These are phyloP conservation scores for Populus pruinosa DNA, from an alignment of 345 rosid species.

Conservation along the genomic window DNA sequence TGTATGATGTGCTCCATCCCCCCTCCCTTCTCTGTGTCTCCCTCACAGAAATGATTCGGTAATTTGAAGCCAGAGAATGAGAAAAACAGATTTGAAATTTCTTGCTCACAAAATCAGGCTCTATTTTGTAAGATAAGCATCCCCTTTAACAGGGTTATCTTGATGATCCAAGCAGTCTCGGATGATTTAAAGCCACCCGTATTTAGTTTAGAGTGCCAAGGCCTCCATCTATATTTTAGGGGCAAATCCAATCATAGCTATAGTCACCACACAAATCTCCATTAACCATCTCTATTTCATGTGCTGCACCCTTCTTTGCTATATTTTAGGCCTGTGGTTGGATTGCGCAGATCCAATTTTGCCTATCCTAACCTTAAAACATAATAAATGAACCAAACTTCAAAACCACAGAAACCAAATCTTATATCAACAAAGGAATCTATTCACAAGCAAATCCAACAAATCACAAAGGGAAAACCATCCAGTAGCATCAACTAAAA, in stretches of 20 bases:
- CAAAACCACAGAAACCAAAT: no score
- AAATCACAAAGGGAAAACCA: background rate
- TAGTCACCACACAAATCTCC: background rate
- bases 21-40: no score
- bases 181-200: background rate
- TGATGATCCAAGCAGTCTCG: background rate
- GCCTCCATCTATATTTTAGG: background rate
- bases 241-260: background rate
- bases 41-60: no score
- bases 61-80: no score
- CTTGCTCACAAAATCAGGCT: no score
- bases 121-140: no score
- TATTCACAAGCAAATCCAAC: background rate
- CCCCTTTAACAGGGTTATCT: no score
- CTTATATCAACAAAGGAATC: background rate
- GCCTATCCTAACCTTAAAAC: no score
- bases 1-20: no score
- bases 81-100: no score
- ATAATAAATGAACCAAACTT: no score
- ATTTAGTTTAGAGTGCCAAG: background rate
- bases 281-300: background rate
- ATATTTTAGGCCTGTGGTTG: background rate
- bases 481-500: background rate
- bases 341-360: background rate
- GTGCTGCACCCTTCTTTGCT: background rate